These are phyloP conservation scores for Aspergillus bertholletiae DNA, from an alignment of 495 filamentous ascomycete genomes.

Conservation along the genomic window DNA sequence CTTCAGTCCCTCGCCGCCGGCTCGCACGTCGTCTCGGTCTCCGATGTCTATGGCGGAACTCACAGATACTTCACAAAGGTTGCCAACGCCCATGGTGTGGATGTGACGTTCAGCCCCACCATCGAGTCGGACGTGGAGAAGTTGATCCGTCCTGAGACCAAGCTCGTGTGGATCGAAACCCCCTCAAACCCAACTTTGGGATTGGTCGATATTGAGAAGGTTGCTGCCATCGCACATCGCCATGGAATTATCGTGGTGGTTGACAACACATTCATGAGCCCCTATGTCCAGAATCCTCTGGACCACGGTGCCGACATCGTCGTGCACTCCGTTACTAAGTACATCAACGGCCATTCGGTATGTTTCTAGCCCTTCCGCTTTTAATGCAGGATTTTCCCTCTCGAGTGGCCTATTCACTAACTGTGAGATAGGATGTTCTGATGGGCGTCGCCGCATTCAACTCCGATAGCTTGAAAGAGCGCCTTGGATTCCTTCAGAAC, in stretches of 20 bases:
- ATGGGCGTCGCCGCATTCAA: constrained; percentile 99
- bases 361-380: constrained; percentile 9
- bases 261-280: constrained; percentile 96
- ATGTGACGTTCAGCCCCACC: constrained; percentile 87
- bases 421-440: constrained; percentile 72
- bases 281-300: constrained; percentile 94
- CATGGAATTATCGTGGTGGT: constrained; percentile 93
- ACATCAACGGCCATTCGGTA: constrained; percentile 93
- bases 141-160: constrained; percentile 85
- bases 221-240: constrained; percentile 76
- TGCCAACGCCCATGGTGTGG: constrained; percentile 87
- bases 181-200: constrained; percentile 91
- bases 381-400: background rate
- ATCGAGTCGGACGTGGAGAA: constrained; percentile 83
- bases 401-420: constrained; percentile 15
- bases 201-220: constrained; percentile 85
- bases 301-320: constrained; percentile 96
- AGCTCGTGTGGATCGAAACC: constrained; percentile 95
- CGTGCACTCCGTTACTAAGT: constrained; percentile 99
- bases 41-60: constrained; percentile 96
- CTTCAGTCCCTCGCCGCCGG: constrained; percentile 89
- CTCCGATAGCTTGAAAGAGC: constrained; percentile 68
- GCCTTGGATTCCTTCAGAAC: constrained; percentile 90
- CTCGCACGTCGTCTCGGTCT: constrained; percentile 92
- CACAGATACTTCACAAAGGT: constrained; percentile 99